Conservation (phyloP, 2,329 filamentous ascomycete species). For the Paraphaeosphaeria minitans region DNA sequence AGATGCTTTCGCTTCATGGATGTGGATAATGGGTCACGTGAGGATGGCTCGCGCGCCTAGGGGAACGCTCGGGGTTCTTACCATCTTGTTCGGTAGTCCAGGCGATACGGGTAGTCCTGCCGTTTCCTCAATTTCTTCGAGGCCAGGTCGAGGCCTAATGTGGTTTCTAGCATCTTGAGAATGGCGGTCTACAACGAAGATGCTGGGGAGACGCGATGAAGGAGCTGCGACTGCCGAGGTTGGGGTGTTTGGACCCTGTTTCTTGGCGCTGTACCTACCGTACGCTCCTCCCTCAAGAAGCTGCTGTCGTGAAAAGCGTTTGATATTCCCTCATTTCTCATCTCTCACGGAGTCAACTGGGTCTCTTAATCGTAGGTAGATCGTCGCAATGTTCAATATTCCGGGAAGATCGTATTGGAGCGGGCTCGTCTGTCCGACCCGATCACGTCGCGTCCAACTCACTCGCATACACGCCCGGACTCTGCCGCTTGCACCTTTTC, state of each 20-base stretch:
- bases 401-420: too few relatives aligned
- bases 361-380: too few relatives aligned
- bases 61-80: constrained; percentile 40
- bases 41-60: neutral
- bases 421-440: too few relatives aligned
- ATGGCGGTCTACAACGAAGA: neutral
- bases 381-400: too few relatives aligned
- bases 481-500: too few relatives aligned
- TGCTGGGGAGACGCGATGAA: neutral
- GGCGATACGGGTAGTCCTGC: constrained; percentile 75
- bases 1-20: neutral
- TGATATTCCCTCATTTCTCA: too few relatives aligned
- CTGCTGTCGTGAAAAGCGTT: too few relatives aligned
- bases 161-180: neutral
- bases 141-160: neutral
- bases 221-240: constrained; percentile 1
- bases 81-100: constrained; percentile 90
- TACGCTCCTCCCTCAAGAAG: neutral
- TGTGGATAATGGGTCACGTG: neutral
- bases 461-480: too few relatives aligned
- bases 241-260: neutral
- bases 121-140: constrained; percentile 58
- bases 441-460: too few relatives aligned
- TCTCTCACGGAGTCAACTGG: too few relatives aligned
- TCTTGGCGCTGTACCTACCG: neutral